Evolutionary conservation across 2,329 filamentous ascomycete genomes (phyloP).

Genomic region (Chaetomium strumarium): DNA sequence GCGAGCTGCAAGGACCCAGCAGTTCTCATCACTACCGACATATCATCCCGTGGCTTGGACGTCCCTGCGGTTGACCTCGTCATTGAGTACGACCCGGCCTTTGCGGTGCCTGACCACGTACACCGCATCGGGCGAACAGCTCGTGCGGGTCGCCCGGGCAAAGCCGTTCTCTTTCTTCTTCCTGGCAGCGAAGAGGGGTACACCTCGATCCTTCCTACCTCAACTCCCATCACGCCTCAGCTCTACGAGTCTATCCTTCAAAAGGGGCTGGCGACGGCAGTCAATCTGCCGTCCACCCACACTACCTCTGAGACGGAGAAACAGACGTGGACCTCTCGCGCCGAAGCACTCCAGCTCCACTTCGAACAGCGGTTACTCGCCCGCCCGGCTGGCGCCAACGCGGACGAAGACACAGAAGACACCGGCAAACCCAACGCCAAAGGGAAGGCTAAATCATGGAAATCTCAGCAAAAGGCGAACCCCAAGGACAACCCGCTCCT

Average conservation of each 20-base stretch:
- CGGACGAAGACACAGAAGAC: constrained; percentile 6
- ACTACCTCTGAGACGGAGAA: constrained; percentile 54
- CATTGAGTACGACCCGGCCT: constrained; percentile 93
- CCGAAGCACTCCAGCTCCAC: constrained; percentile 54
- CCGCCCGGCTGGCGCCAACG: constrained; percentile 1
- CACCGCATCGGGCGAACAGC: constrained; percentile 94
- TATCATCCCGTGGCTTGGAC: constrained; percentile 91
- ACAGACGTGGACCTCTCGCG: constrained; percentile 39
- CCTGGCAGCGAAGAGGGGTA: constrained; percentile 92
- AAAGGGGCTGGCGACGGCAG: constrained; percentile 56
- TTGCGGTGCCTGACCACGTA: constrained; percentile 86
- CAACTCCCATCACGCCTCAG: constrained; percentile 43
- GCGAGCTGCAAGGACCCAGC: constrained; percentile 66
- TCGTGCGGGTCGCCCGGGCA: constrained; percentile 80
- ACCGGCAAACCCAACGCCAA: constrained; percentile 16
- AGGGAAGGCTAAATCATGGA: constrained; percentile 14
- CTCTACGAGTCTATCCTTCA: constrained; percentile 54
- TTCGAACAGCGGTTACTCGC: constrained; percentile 53
- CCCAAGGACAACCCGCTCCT: constrained; percentile 55
- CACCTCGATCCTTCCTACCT: constrained; percentile 60
- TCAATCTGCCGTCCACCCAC: constrained; percentile 51
- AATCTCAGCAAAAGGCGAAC: constrained; percentile 26
- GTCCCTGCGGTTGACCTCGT: constrained; percentile 92
- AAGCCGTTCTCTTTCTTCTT: constrained; percentile 82
- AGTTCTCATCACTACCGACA: constrained; percentile 88